Percentiles rank a stretch among this genome's conserved stretches.
Conservation (phyloP, 2,329 filamentous ascomycete genomes). For the Byssoonygena ceratinophila region DNA sequence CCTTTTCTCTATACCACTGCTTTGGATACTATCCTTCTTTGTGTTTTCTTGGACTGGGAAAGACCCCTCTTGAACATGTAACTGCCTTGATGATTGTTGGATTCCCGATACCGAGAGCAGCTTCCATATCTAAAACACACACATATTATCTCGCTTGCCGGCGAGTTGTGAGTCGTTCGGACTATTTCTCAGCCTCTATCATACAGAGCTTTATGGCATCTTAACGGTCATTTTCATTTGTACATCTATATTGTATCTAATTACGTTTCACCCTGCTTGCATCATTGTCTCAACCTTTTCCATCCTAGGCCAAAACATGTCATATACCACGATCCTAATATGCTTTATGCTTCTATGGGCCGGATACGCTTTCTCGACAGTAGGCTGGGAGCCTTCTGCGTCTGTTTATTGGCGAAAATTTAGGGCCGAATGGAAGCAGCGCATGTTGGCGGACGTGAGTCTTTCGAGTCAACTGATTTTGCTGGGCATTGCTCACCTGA, state of each 20-base stretch:
- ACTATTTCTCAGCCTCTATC: background rate
- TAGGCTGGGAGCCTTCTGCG: background rate
- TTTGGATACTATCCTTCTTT: background rate
- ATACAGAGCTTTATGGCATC: background rate
- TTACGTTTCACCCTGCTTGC: background rate
- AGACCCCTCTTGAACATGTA: no score
- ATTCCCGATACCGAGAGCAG: no score
- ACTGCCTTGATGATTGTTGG: no score
- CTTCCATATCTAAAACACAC: no score
- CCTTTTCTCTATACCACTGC: background rate
- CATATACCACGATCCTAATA: slow-evolving; percentile 1
- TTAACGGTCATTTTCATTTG: background rate
- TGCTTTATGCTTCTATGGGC: slow-evolving; percentile 3
- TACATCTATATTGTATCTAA: background rate
- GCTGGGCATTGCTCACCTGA: background rate
- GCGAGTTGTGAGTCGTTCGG: no score
- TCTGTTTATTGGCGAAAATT: background rate
- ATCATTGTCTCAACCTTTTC: background rate
- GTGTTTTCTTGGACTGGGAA: no score
- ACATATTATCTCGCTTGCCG: background rate
- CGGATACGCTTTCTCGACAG: slow-evolving; percentile 2
- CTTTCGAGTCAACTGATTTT: background rate
- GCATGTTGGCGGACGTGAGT: background rate
- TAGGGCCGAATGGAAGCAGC: background rate
- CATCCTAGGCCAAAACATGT: background rate